Evolutionary conservation across 441 rosid genomes (phyloP).

Genomic region (Gossypium schwendimanii): DNA sequence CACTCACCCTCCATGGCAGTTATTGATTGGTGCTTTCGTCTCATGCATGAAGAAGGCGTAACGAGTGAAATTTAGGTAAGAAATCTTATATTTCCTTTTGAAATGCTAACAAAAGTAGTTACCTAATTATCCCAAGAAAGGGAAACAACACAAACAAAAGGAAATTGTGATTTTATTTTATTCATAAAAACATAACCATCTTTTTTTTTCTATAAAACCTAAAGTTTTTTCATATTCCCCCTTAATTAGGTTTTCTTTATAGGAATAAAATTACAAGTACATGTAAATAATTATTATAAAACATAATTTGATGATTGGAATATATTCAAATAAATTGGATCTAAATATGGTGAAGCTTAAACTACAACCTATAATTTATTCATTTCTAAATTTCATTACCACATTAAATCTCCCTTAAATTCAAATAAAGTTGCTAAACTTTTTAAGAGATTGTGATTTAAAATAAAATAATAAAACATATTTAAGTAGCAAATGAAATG

Average conservation of each 20-base stretch:
- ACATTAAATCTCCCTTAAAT: too few species aligned
- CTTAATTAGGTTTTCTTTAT: neutral
- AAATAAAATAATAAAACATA: neutral
- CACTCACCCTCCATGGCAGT: neutral
- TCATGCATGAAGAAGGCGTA: neutral
- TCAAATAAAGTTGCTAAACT: too few species aligned
- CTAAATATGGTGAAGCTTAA: too few species aligned
- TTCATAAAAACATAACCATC: neutral
- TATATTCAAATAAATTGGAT: too few species aligned
- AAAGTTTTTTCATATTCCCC: neutral
- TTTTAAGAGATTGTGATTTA: too few species aligned
- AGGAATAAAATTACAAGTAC: too few species aligned
- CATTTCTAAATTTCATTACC: too few species aligned
- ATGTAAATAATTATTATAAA: too few species aligned
- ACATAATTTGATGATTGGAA: too few species aligned
- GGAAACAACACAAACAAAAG: neutral
- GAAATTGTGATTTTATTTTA: neutral
- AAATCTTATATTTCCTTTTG: neutral
- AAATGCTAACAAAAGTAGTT: neutral
- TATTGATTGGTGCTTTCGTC: conserved; percentile 4
- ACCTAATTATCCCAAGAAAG: neutral
- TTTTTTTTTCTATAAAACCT: neutral
- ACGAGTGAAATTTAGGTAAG: neutral
- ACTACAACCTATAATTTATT: too few species aligned
- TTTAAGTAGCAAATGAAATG: neutral